These are phyloP conservation scores for Yamadazyma diospyri DNA, from an alignment of 1,139 yeast species.

Conservation along the genomic window DNA sequence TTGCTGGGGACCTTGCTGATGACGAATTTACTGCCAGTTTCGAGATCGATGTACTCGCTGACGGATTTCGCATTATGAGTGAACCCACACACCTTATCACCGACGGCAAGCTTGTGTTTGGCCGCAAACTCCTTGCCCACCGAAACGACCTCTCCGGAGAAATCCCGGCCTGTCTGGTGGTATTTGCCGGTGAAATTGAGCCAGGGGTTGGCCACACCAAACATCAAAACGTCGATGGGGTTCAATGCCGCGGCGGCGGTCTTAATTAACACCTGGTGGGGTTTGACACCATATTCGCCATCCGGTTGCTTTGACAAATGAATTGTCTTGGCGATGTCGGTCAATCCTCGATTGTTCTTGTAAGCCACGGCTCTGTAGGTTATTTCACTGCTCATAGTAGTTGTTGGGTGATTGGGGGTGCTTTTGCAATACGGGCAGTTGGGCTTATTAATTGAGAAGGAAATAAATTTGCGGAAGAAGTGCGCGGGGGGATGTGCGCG, in stretches of 20 bases:
- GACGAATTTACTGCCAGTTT: not conserved
- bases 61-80: constrained; percentile 30
- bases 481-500: no score
- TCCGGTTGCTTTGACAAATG: not conserved
- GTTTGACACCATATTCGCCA: constrained; percentile 30
- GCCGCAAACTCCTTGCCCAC: constrained; percentile 45
- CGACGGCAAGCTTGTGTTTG: constrained; percentile 36
- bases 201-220: constrained; percentile 19
- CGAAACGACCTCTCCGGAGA: constrained; percentile 56
- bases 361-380: constrained; percentile 6
- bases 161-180: constrained; percentile 65
- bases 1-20: constrained; percentile 35
- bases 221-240: constrained; percentile 61
- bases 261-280: constrained; percentile 50
- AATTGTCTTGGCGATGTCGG: not conserved
- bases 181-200: constrained; percentile 1
- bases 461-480: no score
- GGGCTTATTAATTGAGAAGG: no score
- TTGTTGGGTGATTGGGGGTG: no score
- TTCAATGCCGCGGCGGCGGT: constrained; percentile 59
- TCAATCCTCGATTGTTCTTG: not conserved
- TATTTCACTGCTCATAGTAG: constrained; percentile 2
- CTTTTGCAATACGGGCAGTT: no score
- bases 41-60: constrained; percentile 3
- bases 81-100: constrained; percentile 63